These are phyloP conservation scores for Leucocoprinus leucothites DNA, from an alignment of 768 basidiomycete species.

Conservation along the genomic window DNA sequence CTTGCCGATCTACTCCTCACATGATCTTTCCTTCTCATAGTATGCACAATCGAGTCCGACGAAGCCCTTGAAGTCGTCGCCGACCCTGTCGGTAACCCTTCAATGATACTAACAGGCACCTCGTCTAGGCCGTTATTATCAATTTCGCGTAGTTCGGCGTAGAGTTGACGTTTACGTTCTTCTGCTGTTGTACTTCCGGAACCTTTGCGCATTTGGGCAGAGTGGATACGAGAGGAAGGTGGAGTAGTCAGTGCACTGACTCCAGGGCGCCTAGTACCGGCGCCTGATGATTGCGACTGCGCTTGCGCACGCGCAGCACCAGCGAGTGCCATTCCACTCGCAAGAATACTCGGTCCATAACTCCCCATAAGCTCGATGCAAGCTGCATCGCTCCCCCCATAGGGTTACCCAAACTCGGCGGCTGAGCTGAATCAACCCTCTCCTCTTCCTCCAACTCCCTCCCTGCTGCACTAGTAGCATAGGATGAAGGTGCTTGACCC, in stretches of 20 bases:
- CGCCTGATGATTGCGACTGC: slow-evolving; percentile 36
- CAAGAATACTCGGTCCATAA: slow-evolving; percentile 72
- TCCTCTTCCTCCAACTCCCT: slow-evolving; percentile 8
- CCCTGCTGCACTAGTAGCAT: neutral
- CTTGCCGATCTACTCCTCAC: slow-evolving; percentile 28
- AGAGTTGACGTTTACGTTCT: slow-evolving; percentile 48
- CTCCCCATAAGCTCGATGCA: slow-evolving; percentile 68
- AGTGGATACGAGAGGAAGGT: slow-evolving; percentile 20
- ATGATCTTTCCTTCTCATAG: slow-evolving; percentile 14
- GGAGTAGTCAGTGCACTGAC: slow-evolving; percentile 22
- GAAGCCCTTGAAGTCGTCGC: slow-evolving; percentile 28
- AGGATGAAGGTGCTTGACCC: slow-evolving; percentile 33
- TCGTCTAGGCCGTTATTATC: too few species aligned
- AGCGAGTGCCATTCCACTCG: slow-evolving; percentile 62
- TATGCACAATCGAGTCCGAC: slow-evolving; percentile 35
- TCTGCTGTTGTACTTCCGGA: slow-evolving; percentile 28
- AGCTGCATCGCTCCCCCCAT: slow-evolving; percentile 65
- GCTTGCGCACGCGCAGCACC: neutral
- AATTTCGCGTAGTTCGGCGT: slow-evolving; percentile 51
- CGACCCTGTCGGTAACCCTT: neutral
- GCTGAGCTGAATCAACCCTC: slow-evolving; percentile 16
- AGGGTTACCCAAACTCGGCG: slow-evolving; percentile 49
- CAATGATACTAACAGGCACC: slow-evolving; percentile 9
- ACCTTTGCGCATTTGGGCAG: neutral
- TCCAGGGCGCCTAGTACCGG: slow-evolving; percentile 13